A percentile compares a stretch with the other conserved stretches of the same genome.
Conservation (phyloP, 352 stramenopile species). For the Phytophthora ohioensis region DNA sequence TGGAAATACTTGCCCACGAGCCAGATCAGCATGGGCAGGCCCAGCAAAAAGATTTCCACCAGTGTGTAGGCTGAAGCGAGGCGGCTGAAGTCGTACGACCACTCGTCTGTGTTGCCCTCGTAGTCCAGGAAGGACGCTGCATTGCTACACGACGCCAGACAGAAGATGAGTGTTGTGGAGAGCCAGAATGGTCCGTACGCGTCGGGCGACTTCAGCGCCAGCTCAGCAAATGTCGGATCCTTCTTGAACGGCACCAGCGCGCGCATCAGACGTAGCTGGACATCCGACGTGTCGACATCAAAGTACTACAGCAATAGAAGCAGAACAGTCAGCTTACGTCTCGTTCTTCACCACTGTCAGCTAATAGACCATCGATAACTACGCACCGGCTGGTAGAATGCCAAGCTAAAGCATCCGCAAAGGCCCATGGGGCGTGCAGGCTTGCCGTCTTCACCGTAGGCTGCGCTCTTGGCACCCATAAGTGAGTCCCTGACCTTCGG, state of each 20-base stretch:
- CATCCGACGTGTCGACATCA: slow-evolving; percentile 85
- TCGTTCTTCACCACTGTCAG: neutral
- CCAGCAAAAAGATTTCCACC: slow-evolving; percentile 80
- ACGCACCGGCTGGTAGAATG: slow-evolving; percentile 86
- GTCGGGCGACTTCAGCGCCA: slow-evolving; percentile 66
- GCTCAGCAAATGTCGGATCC: slow-evolving; percentile 80
- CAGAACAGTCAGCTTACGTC: slow-evolving; percentile 3
- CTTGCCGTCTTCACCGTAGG: slow-evolving; percentile 52
- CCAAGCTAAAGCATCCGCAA: slow-evolving; percentile 84
- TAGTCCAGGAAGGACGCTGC: slow-evolving; percentile 85
- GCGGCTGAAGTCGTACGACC: slow-evolving; percentile 87
- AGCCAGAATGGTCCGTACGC: slow-evolving; percentile 89
- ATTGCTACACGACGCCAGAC: slow-evolving; percentile 86
- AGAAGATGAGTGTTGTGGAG: slow-evolving; percentile 89
- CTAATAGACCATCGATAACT: neutral
- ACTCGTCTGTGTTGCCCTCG: slow-evolving; percentile 60
- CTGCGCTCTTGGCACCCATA: slow-evolving; percentile 58
- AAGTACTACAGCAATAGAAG: slow-evolving; percentile 68
- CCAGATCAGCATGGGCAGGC: slow-evolving; percentile 81
- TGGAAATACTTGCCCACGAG: slow-evolving; percentile 81
- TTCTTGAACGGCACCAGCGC: slow-evolving; percentile 88
- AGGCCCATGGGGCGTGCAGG: slow-evolving; percentile 50
- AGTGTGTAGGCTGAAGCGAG: slow-evolving; percentile 82
- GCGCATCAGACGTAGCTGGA: slow-evolving; percentile 78
- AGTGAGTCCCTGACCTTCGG: slow-evolving; percentile 73